Base-by-base conservation (phyloP, 1,284 basidiomycete species). In the Pseudozyma pruni region DNA sequence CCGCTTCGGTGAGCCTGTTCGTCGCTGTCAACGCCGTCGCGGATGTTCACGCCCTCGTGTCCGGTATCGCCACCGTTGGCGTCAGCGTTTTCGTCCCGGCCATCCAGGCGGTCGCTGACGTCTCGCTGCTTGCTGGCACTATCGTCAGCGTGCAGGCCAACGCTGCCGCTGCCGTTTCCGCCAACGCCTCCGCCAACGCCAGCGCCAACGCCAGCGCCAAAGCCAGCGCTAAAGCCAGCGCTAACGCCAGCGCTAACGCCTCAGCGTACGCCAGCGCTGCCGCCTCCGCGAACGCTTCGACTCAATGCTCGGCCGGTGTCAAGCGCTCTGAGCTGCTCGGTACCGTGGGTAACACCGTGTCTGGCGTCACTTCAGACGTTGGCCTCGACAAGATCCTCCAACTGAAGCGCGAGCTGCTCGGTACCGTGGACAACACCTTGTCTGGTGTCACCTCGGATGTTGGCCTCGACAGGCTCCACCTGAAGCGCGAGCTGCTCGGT, bases 351-450 rank as follows among this genome's bases (percentile, higher is more conserved):
- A 31, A 17, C 14, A 51, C 42, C 23, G 31, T 55, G 16, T 32
- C 43, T 8, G 53, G 53, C n/a, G 22, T 45, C 7, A 19, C 20
- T 4, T 44, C 41, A 1, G 33, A 19, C 10, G 9, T 56, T 20
- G 53, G 37, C 39, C 27, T 51, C 29, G 11, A 34, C n/a, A 27
- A 31, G 17, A 22, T 48, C 4, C 35, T 39, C 52, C n/a, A n/a
- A n/a, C n/a, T n/a, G n/a, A 63, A 63, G 49, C 61, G 61, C 25
- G 54, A 57, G 23, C 38, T 53, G 9, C 54, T 53, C 25, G 19
- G 45, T 7, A 34, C 23, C 19, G 61, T 53, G 17, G 25, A 35
- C 16, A 31, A 16, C 11, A 57, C 48, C 27, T n/a, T n/a, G n/a
- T n/a, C n/a, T n/a, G n/a, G n/a, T n/a, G n/a, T n/a, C n/a, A n/a